These are phyloP conservation scores for Pontederia crassipes DNA, from an alignment of 176 grass and related monocot species.

Conservation along the genomic window DNA sequence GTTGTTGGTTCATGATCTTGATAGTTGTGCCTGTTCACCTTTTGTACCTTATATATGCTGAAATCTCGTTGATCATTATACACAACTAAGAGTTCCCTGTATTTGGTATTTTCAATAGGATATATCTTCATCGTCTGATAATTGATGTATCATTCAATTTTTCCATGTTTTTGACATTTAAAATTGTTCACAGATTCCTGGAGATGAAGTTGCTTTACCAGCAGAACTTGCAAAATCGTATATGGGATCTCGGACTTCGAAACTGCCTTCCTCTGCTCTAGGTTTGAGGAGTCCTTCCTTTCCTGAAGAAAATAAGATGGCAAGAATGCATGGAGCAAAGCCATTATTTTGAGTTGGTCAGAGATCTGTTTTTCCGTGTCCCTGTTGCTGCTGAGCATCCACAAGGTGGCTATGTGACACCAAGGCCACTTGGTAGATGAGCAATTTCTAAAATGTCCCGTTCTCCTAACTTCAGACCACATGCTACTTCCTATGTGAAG, in stretches of 20 bases:
- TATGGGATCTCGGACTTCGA: constrained; percentile 42
- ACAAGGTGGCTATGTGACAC: constrained; percentile 41
- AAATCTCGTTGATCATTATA: too few species aligned
- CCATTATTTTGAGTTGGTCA: constrained; percentile 19
- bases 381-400: constrained; percentile 18
- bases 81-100: too few species aligned
- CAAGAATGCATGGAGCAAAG: constrained; percentile 30
- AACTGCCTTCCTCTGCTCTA: constrained; percentile 18
- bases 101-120: not conserved
- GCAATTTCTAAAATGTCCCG: constrained; percentile 49
- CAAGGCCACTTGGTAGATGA: constrained; percentile 35
- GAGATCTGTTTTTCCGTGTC: constrained; percentile 12
- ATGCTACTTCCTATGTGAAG: not conserved
- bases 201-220: constrained; percentile 28
- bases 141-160: constrained; percentile 4
- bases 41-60: too few species aligned
- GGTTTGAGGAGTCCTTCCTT: constrained; percentile 30
- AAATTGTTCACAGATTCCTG: constrained; percentile 28
- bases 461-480: constrained; percentile 51
- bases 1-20: too few species aligned
- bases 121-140: not conserved
- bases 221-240: constrained; percentile 51
- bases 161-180: constrained; percentile 2
- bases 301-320: constrained; percentile 27
- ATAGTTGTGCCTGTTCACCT: too few species aligned